Conservation (phyloP, 306 rosid genomes). For the Inga oerstediana region DNA sequence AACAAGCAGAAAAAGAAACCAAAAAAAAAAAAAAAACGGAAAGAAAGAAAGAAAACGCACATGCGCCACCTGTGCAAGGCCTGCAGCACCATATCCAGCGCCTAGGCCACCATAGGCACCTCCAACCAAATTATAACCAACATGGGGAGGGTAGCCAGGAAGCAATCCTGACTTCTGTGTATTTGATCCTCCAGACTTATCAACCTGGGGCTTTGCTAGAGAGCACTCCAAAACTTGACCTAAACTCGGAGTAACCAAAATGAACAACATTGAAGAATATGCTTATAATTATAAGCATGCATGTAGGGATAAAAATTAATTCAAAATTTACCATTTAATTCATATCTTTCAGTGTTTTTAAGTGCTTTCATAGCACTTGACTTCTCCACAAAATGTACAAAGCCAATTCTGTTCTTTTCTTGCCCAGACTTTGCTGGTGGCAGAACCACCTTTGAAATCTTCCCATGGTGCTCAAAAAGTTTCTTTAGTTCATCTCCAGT, state of each 20-base stretch:
- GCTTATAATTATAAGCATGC: not conserved
- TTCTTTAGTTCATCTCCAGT: constrained; percentile 88
- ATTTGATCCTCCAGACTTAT: constrained; percentile 71
- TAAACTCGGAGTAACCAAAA: constrained; percentile 33
- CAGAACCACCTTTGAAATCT: constrained; percentile 92
- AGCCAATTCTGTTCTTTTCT: constrained; percentile 89
- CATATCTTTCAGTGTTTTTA: constrained; percentile 87
- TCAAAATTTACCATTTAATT: constrained; percentile 65
- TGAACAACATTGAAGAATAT: constrained; percentile 29
- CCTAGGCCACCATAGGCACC: constrained; percentile 77
- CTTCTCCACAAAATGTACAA: constrained; percentile 94
- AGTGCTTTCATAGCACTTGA: constrained; percentile 95
- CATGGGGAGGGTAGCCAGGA: constrained; percentile 78
- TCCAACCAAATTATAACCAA: constrained; percentile 78
- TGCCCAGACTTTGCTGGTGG: constrained; percentile 91
- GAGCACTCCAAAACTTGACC: constrained; percentile 93
- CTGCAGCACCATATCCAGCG: constrained; percentile 72
- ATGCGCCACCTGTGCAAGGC: constrained; percentile 72
- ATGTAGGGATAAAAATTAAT: not conserved
- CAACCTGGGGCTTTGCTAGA: constrained; percentile 96
- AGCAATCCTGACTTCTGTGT: constrained; percentile 73
- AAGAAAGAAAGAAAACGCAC: not conserved
- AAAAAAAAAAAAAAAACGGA: not conserved
- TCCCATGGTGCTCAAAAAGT: constrained; percentile 94
- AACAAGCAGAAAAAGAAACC: constrained; percentile 14